These are phyloP conservation scores for Leptographium wingfieldii DNA, from an alignment of 2,329 filamentous ascomycete genomes.

Conservation along the genomic window DNA sequence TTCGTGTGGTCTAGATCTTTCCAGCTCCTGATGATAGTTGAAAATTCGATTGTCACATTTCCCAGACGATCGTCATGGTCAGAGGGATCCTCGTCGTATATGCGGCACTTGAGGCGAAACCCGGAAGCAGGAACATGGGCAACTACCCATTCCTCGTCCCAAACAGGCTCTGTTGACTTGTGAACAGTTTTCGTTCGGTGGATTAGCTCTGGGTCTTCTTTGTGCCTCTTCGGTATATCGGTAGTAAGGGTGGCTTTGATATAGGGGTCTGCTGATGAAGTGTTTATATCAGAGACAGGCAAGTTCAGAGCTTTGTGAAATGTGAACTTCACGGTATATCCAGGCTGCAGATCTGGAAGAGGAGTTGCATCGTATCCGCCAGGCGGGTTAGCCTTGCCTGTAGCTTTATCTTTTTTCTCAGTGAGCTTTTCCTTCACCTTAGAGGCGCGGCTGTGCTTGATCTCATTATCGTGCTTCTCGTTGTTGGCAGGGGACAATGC, in stretches of 20 bases:
- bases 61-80: constrained; percentile 82
- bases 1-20: constrained; percentile 45
- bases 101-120: constrained; percentile 70
- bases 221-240: constrained; percentile 60
- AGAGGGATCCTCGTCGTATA: constrained; percentile 82
- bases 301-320: constrained; percentile 74
- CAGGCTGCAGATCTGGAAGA: constrained; percentile 58
- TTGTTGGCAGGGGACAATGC: not conserved
- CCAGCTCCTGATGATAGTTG: constrained; percentile 52
- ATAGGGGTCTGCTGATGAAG: constrained; percentile 73
- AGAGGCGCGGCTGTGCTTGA: not conserved
- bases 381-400: constrained; percentile 7
- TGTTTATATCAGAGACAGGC: constrained; percentile 67
- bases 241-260: constrained; percentile 64
- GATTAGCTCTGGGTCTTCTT: constrained; percentile 66
- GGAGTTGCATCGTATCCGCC: constrained; percentile 41
- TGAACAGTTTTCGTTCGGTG: constrained; percentile 68
- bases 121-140: constrained; percentile 73
- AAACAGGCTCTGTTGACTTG: constrained; percentile 59
- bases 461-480: not conserved
- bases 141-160: constrained; percentile 79
- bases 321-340: constrained; percentile 75
- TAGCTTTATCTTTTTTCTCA: constrained; percentile 2
- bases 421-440: not conserved
- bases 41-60: constrained; percentile 62